Conservation (phyloP, 2,329 filamentous ascomycete species). For the Stagonosporopsis rhizophila region DNA sequence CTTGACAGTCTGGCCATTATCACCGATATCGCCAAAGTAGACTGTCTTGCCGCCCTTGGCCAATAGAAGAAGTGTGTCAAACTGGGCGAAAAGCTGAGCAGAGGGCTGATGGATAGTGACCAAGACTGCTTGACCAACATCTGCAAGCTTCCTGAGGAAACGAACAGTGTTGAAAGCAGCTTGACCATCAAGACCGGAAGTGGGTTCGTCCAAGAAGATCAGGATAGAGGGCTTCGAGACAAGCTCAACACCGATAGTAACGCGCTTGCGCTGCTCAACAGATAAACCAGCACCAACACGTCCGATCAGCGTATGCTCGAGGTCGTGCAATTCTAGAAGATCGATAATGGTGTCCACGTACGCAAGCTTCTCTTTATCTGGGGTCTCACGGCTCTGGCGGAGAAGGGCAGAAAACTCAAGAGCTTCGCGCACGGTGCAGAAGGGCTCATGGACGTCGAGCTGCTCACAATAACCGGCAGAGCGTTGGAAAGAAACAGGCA, state of each 20-base stretch:
- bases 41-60: constrained; percentile 77
- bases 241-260: constrained; percentile 66
- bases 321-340: constrained; percentile 34
- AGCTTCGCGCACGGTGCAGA: constrained; percentile 39
- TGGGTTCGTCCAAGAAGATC: constrained; percentile 78
- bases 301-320: constrained; percentile 38
- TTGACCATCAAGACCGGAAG: constrained; percentile 72
- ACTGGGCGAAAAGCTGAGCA: constrained; percentile 80
- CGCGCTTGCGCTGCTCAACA: constrained; percentile 56
- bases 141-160: constrained; percentile 73
- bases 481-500: constrained; percentile 39
- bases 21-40: constrained; percentile 81
- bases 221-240: constrained; percentile 70
- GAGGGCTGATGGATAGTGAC: constrained; percentile 89
- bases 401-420: constrained; percentile 42
- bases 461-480: constrained; percentile 47
- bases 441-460: constrained; percentile 40
- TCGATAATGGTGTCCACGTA: constrained; percentile 41
- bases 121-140: constrained; percentile 79
- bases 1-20: constrained; percentile 71
- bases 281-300: constrained; percentile 36
- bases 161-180: constrained; percentile 74
- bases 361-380: constrained; percentile 32
- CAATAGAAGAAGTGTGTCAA: constrained; percentile 78
- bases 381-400: constrained; percentile 31